Conservation (phyloP, 257 asterid species). For the Capsicum baccatum region DNA sequence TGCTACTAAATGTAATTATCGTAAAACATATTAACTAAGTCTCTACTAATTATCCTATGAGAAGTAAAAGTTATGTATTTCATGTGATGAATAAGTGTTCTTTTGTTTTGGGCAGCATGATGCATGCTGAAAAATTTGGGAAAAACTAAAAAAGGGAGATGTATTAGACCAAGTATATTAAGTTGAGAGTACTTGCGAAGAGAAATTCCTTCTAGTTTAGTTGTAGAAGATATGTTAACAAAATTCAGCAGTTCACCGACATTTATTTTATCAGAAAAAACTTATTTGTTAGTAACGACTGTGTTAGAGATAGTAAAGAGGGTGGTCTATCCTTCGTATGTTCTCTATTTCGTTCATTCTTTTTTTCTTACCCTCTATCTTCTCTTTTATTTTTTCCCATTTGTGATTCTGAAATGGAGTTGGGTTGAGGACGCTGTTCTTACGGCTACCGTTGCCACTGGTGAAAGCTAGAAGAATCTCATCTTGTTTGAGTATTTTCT, state of each 20-base stretch:
- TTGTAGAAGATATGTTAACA: not conserved
- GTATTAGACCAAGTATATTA: not conserved
- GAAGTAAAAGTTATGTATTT: not conserved
- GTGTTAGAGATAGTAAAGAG: not conserved
- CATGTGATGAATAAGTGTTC: not conserved
- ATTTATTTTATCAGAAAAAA: not conserved
- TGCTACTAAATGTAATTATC: not conserved
- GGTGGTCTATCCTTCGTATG: not conserved
- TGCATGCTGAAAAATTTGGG: not conserved
- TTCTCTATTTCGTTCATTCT: not conserved
- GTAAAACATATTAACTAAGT: not conserved
- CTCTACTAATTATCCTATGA: not conserved
- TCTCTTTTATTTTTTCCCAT: not conserved
- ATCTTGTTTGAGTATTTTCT: not conserved
- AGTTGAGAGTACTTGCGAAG: not conserved
- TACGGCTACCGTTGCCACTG: not conserved
- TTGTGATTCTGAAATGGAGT: not conserved
- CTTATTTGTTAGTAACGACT: not conserved
- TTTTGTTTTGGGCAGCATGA: not conserved
- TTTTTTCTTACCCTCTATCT: not conserved
- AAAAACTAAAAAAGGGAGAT: not conserved
- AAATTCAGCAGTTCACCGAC: not conserved
- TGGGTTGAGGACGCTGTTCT: not conserved
- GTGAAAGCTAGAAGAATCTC: not conserved
- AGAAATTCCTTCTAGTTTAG: not conserved